Base-by-base conservation (phyloP, 148 eudicot genomes). In the Dysphania ambrosioides region DNA sequence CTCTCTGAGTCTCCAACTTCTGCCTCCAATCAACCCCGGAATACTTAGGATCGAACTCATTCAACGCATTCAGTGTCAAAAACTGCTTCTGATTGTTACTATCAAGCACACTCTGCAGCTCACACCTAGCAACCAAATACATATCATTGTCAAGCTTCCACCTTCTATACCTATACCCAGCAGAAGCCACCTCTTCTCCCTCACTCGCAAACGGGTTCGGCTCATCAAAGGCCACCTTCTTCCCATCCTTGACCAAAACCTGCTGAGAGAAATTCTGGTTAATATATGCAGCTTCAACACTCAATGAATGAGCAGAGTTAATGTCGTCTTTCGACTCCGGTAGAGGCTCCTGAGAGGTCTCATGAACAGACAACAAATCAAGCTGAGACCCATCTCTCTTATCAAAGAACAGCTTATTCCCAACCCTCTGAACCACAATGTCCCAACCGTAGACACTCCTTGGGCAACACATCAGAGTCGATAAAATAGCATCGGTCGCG, bases 261-360 rank as follows among this genome's bases (percentile, higher is more conserved):
- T 94, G 98, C 85, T 94, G 98, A 2, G 98, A 90, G 59, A 94
- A 94, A 64, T 94, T 90, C 90, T 94, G 97, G 59, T 94, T 94
- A 27, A 94, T 88, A 72, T 87, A 91, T 18, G 97, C 96, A 15
- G 98, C 98, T 59, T 94, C 98, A 19, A 94, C 93, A 23, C 90
- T 79, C 79, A 94, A 74, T 0, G 93, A 86, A 79, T 94, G 82
- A 0, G 95, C 95, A 0, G 97, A 91, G 26, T 94, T 94, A 0
- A 94, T 94, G 78, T 94, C 98, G 18, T 94, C 98, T 75, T 94
- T 94, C 0, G 83, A 81, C 77, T 94, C 98, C 0, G 97, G 98
- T 35, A 94, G 64, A 0, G 98, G 96, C 80, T 94, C 98, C 82
- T 94, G 98, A 0, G 97, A 91, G 0, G 98, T 94, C 78, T 91